Evolutionary conservation across 805 yeast genomes (phyloP), one percentile per base, ranked within the genome.

Genomic region (Lachancea lanzarotensis): DNA sequence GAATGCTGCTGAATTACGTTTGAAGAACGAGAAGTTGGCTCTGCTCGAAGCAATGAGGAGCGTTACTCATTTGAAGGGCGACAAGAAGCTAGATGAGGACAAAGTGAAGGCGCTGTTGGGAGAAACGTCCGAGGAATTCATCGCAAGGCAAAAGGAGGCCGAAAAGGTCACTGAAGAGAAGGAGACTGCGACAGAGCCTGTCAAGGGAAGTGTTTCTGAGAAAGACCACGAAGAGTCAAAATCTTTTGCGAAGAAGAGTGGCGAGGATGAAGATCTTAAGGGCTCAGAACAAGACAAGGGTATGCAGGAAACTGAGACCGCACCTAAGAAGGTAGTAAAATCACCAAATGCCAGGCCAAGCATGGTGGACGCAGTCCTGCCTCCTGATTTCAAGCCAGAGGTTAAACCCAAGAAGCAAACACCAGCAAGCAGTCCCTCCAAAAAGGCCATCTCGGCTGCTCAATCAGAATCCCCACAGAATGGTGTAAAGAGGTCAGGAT

Each of bases 31-130:
- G 53, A 68, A 60, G 53, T 60, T 51, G 54, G 53, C 19, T 53
- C 56, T 32, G 47, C 47, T 62, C 22, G 65, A 65, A 10, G 65
- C 66, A 34, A 73, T 71, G 63, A 63, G 62, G 49, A 54, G 63
- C 35, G 62, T 70, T 41, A 65, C 74, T 11, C 74, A 71, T 53
- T 63, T 62, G n/a, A 54, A 54, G 18, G 65, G 65, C 34, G 64
- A 57, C 27, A 54, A 52, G 13, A 47, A 54, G 38, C 47, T 64
- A 27, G 66, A 60, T 38, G 66, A 61, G 37, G 59, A 53, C 12
- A 62, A 55, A 40, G 59, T 62, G 9, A 64, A 62, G 42, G 49
- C 57, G 8, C 49, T 60, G 33, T 52, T 64, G 37, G 67, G 67
- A 31, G 57, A 55, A 52, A 50, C 63, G 7, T 55, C 65, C 5